Evolutionary conservation across 768 basidiomycete species (phyloP).

Genomic region (Hebeloma cylindrosporum): DNA sequence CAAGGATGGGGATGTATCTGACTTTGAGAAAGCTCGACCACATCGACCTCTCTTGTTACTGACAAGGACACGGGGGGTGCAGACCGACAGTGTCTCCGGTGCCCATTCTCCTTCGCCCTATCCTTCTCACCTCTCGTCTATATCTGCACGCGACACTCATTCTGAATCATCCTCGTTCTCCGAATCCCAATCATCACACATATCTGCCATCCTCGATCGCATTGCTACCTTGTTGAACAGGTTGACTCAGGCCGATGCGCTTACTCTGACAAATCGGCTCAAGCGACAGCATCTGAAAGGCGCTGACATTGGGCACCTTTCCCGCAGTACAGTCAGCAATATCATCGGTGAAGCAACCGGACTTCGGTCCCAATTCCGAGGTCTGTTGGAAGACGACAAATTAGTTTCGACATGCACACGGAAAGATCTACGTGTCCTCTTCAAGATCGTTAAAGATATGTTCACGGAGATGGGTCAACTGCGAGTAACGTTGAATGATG

Average conservation of each 20-base stretch:
- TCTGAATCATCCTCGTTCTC: slow-evolving; percentile 78
- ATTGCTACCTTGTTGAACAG: slow-evolving; percentile 52
- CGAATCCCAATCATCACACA: slow-evolving; percentile 51
- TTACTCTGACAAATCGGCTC: slow-evolving; percentile 84
- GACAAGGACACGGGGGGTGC: slow-evolving; percentile 64
- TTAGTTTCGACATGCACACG: slow-evolving; percentile 61
- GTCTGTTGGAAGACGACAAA: slow-evolving; percentile 74
- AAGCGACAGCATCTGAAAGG: slow-evolving; percentile 87
- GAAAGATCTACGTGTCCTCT: slow-evolving; percentile 77
- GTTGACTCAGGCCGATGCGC: slow-evolving; percentile 77
- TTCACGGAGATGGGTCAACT: slow-evolving; percentile 82
- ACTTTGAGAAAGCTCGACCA: slow-evolving; percentile 37
- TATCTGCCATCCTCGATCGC: slow-evolving; percentile 63
- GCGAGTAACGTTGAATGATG: slow-evolving; percentile 81
- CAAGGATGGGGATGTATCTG: slow-evolving; percentile 30
- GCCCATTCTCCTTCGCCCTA: slow-evolving; percentile 33
- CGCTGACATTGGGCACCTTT: slow-evolving; percentile 85
- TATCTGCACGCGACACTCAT: slow-evolving; percentile 54
- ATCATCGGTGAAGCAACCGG: slow-evolving; percentile 69
- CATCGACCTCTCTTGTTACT: slow-evolving; percentile 52
- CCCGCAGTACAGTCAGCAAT: slow-evolving; percentile 73
- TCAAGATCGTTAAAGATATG: slow-evolving; percentile 83
- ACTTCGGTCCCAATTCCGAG: slow-evolving; percentile 74
- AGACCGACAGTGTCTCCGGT: slow-evolving; percentile 53
- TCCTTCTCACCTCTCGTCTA: slow-evolving; percentile 38